Evolutionary conservation across 2,329 filamentous ascomycete genomes (phyloP).

Genomic region (Endothia cerciana): DNA sequence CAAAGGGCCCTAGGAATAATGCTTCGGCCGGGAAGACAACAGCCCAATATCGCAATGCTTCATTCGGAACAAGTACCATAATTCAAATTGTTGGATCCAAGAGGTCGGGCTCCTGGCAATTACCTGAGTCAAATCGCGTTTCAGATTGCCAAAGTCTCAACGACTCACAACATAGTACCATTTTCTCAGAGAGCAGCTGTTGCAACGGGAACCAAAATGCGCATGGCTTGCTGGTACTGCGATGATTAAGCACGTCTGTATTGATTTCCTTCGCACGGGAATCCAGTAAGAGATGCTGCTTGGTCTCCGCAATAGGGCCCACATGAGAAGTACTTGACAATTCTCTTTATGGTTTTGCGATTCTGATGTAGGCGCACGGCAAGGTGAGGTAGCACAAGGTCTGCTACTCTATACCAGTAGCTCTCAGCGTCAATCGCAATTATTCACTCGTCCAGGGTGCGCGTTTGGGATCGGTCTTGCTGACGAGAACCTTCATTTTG

Average conservation of each 20-base stretch:
- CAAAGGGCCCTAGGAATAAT: background rate
- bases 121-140: slow-evolving; percentile 8
- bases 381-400: background rate
- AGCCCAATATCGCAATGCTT: background rate
- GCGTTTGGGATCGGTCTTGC: background rate
- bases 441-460: too few relatives aligned
- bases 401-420: background rate
- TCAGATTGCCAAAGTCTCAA: background rate
- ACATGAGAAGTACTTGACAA: background rate
- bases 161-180: background rate
- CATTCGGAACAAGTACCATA: background rate
- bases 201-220: background rate
- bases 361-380: background rate
- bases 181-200: background rate
- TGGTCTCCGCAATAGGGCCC: background rate
- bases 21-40: background rate
- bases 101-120: background rate
- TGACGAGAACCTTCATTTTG: background rate
- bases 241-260: background rate
- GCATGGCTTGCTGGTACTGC: slow-evolving; percentile 1
- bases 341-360: background rate
- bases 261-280: background rate
- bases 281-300: background rate
- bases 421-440: background rate
- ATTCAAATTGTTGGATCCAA: background rate